Base-by-base conservation (phyloP, 2,329 filamentous ascomycete species). In the Diaporthe australafricana region DNA sequence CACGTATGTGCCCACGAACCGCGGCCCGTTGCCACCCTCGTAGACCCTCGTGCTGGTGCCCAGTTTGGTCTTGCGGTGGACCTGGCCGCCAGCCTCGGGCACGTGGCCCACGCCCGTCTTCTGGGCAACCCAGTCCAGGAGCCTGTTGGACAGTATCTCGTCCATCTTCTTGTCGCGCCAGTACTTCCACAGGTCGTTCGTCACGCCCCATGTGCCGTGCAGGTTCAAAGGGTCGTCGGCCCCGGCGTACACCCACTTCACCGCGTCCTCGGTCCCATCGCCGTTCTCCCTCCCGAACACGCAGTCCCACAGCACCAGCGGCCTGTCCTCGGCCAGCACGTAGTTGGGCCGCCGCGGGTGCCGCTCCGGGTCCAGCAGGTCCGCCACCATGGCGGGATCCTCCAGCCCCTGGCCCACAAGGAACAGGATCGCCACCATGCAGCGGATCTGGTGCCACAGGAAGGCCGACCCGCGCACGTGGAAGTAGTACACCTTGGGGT, bases 401-500 rank as follows among this genome's bases (percentile, higher is more conserved):
- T 99, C 96, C 20, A 97, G 88, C 0, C 94, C 91, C 83, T 99
- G 96, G 35, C 94, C 96, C 11, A 98, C 91, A 14, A 96, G 86
- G 84, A 99, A 98, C n/a, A 99, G 85, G 8, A 98, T 86, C 20
- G 92, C 90, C n/a, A 97, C 91, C 90, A 99, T 95, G 84, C 96
- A 94, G 30, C 96, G 91, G 76, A 99, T 97, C 84, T 99, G 96
- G 83, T 99, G 96, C 96, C 96, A 99, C 57, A 99, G 84, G 82
- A 99, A 99, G 1, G 95, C 96, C 9, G 93, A 95, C 25, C 96
- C 96, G 76, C 95, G 91, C 50, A 99, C 91, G 71, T 92, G 92
- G 82, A 99, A 97, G 74, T 92, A 92, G 84, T 97, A 98, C 17
- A 98, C 88, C 78, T 94, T 93, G 8, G 91, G 87, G 68, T 82